These are phyloP conservation scores for Cystobasidiaceae sp. DNA, from an alignment of 1,284 basidiomycete genomes.

Conservation along the genomic window DNA sequence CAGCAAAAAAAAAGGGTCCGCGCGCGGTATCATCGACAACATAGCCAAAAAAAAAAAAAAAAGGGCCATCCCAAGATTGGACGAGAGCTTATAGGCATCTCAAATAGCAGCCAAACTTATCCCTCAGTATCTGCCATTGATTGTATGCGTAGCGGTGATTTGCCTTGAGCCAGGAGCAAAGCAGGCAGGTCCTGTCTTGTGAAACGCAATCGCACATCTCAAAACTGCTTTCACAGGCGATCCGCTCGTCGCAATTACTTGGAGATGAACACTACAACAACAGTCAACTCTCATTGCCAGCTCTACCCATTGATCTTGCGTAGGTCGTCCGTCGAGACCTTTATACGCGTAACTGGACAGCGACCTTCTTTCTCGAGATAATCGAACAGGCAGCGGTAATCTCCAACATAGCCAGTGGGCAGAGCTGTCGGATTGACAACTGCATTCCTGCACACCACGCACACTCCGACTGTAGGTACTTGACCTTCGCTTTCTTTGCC, in stretches of 20 bases:
- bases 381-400: conserved; percentile 85
- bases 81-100: no score
- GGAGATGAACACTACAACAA: not conserved
- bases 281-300: not conserved
- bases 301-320: conserved; percentile 63
- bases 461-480: conserved; percentile 62
- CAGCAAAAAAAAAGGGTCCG: no score
- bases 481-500: conserved; percentile 50
- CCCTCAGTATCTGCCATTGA: no score
- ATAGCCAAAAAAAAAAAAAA: no score
- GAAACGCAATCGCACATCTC: no score
- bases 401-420: conserved; percentile 90
- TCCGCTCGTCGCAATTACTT: no score
- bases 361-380: conserved; percentile 69
- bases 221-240: not conserved
- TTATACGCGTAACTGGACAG: conserved; percentile 82
- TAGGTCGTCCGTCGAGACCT: conserved; percentile 69
- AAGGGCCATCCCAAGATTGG: no score
- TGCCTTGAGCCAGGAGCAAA: no score
- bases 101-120: no score
- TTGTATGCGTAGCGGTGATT: no score
- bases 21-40: no score
- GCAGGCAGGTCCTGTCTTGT: no score
- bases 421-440: conserved; percentile 86
- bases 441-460: conserved; percentile 69